Conservation (phyloP, 2,329 filamentous ascomycete genomes). For the Aspergillus pseudoterreus region DNA sequence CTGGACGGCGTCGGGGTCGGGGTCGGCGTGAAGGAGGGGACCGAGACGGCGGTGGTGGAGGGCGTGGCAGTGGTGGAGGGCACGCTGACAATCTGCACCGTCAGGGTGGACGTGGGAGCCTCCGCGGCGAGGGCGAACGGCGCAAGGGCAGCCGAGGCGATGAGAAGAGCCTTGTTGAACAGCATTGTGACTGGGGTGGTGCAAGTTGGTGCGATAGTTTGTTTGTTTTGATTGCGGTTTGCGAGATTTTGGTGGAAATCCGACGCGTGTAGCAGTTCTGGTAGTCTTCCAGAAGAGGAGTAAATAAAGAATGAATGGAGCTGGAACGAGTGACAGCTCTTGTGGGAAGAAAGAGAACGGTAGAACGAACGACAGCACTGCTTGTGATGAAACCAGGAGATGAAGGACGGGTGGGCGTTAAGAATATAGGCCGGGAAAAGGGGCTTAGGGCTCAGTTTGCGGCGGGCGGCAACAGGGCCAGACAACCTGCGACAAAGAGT, state of each 20-base stretch:
- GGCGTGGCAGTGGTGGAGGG: slow-evolving; percentile 10
- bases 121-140: slow-evolving; percentile 27
- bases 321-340: slow-evolving; percentile 33
- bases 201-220: not conserved
- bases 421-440: not conserved
- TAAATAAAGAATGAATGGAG: slow-evolving; percentile 29
- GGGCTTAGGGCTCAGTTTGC: not conserved
- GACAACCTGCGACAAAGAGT: not conserved
- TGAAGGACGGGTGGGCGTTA: not conserved
- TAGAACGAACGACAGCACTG: slow-evolving; percentile 21
- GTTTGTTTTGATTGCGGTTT: slow-evolving; percentile 1
- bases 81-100: slow-evolving; percentile 21
- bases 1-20: slow-evolving; percentile 7
- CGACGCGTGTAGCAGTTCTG: too few relatives aligned
- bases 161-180: slow-evolving; percentile 30
- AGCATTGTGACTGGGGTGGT: slow-evolving; percentile 25
- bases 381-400: slow-evolving; percentile 9
- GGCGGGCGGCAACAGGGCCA: not conserved
- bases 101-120: slow-evolving; percentile 24
- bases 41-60: slow-evolving; percentile 7
- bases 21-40: slow-evolving; percentile 11
- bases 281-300: not conserved
- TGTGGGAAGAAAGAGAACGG: slow-evolving; percentile 13
- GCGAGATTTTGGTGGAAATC: too few relatives aligned
- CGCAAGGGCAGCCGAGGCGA: slow-evolving; percentile 24